Percentiles rank a stretch among this genome's conserved stretches.
Evolutionary conservation across 2,329 filamentous ascomycete species (phyloP).

Genomic region (Colletotrichum liriopes): DNA sequence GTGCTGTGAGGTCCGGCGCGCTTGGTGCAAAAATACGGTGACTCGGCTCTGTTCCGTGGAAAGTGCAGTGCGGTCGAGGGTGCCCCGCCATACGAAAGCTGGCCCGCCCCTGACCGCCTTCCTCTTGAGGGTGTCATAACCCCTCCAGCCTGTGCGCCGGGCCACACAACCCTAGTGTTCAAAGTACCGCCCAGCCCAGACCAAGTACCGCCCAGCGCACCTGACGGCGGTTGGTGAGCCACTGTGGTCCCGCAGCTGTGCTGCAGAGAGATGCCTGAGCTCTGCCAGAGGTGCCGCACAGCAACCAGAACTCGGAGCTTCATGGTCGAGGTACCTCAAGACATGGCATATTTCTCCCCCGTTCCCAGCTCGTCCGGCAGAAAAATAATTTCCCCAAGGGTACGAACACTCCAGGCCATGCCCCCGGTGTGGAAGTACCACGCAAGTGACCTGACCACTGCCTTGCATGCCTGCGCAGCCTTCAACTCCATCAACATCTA

Average conservation of each 20-base stretch:
- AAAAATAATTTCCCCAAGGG: neutral
- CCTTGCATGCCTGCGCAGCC: neutral
- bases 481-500: conserved; percentile 5
- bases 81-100: conserved; percentile 22
- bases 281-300: neutral
- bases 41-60: neutral
- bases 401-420: neutral
- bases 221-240: neutral
- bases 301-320: neutral
- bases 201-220: neutral
- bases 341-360: too few relatives aligned
- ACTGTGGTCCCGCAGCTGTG: neutral
- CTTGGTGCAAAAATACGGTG: neutral
- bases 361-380: conserved; percentile 4
- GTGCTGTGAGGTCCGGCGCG: too few relatives aligned
- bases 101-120: conserved; percentile 9
- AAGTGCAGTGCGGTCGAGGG: neutral
- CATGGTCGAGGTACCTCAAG: neutral
- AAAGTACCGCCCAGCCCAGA: neutral
- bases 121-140: neutral
- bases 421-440: neutral
- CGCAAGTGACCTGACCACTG: conserved; percentile 1
- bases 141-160: conserved; percentile 17
- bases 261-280: neutral
- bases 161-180: conserved; percentile 31